phyloP scores from a whole-genome alignment of 495 filamentous ascomycete species.

The Rusavskia elegans region DNA sequence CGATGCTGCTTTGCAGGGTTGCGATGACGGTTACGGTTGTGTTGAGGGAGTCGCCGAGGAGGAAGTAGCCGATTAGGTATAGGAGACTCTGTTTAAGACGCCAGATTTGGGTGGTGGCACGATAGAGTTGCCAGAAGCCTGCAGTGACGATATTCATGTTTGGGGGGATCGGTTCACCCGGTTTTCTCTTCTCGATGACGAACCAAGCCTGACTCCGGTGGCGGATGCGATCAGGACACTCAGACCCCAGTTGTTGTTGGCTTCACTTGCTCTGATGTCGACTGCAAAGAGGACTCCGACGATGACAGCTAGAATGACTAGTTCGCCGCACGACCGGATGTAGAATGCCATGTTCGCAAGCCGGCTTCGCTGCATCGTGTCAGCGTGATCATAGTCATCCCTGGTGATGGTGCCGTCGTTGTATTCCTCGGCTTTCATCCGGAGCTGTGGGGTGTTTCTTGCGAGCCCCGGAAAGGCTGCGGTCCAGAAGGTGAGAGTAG shows the following conservation, averaged over 20 bases:
- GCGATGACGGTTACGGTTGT: slow-evolving; percentile 52
- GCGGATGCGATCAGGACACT: slow-evolving; percentile 49
- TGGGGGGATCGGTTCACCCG: slow-evolving; percentile 34
- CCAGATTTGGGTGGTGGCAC: slow-evolving; percentile 43
- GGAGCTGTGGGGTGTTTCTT: slow-evolving; percentile 37
- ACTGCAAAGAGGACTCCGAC: slow-evolving; percentile 48
- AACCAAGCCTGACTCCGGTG: slow-evolving; percentile 54
- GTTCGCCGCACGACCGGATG: slow-evolving; percentile 41
- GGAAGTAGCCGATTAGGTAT: slow-evolving; percentile 49
- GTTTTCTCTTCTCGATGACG: slow-evolving; percentile 42
- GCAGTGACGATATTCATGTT: slow-evolving; percentile 32
- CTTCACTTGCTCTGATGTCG: slow-evolving; percentile 37
- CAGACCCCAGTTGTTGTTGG: slow-evolving; percentile 48
- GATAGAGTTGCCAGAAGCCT: slow-evolving; percentile 40
- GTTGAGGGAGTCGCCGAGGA: slow-evolving; percentile 47
- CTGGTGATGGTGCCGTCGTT: slow-evolving; percentile 33
- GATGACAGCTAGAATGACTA: slow-evolving; percentile 43
- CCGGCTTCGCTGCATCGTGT: slow-evolving; percentile 44
- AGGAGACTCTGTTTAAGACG: slow-evolving; percentile 45
- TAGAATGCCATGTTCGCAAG: slow-evolving; percentile 47
- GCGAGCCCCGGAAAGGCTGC: slow-evolving; percentile 48
- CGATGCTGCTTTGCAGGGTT: slow-evolving; percentile 45
- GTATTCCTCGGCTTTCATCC: slow-evolving; percentile 35
- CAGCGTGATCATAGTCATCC: slow-evolving; percentile 43
- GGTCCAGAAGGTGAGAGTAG: slow-evolving; percentile 51